Base-by-base conservation (phyloP, 2,329 filamentous ascomycete genomes). In the Penicillium digitatum region DNA sequence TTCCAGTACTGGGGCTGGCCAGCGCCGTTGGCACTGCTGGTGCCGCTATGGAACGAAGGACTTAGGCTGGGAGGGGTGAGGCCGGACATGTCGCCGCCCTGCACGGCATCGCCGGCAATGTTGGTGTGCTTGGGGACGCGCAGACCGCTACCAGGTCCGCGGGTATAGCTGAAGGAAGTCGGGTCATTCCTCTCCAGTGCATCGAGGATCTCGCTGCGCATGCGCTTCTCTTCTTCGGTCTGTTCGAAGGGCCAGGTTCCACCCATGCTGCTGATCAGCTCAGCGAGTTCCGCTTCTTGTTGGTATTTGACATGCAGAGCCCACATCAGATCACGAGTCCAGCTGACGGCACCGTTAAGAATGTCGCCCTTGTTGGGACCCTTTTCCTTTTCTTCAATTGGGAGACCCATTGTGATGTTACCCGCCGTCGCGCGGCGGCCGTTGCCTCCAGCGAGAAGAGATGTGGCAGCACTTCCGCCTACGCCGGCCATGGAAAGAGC, bases 281-380 rank as follows among this genome's bases (percentile, higher is more conserved):
- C 88, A 66, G 88, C 85, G 47, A 97, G 82, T 69, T 96, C 88
- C 60, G 95, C 88, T 73, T 95, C 90, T 70, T 93, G 88, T 69
- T 94, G 87, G 62, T 95, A 82, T 76, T 95, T 95, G 68, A 89
- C 82, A 69, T 96, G 87, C 56, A 96, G 79, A 78, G 95, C 87
- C 94, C 94, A 97, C 90, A 97, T 96, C 49, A 99, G 81, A 76
- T 99, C 94, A 60, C 93, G 86, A 58, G 90, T 96, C 94, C 94
- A 99, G 75, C 90, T 91, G 51, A 97, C 94, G 32, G 93, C 89
- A 29, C 94, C 93, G 69, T 97, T 97, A 66, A 99, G 86, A 56
- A 99, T 97, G 66, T 99, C 94, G 46, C 94, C 94, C 77, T 99
- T 99, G 80, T 97, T 97, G 6, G 94, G 94, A 0, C 94, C 94